phyloP scores from a whole-genome alignment of 176 grass and related monocot species.

The Musa beccarii region DNA sequence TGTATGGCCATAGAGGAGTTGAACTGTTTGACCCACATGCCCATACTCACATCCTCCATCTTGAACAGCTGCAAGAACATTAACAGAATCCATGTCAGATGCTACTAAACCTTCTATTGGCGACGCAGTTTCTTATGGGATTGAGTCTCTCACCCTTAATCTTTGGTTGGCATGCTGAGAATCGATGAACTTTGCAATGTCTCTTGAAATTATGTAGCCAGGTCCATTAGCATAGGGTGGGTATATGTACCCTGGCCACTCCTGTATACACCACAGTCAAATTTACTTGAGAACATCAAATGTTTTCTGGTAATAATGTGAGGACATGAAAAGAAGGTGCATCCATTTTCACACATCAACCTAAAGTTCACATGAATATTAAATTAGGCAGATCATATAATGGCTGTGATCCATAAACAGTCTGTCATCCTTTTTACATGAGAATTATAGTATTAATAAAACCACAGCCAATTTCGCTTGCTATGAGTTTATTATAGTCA shows the following conservation, averaged over 20 bases:
- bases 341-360: too few species aligned
- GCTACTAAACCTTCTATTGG: background rate
- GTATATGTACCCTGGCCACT: conserved; percentile 94
- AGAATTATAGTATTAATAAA: too few species aligned
- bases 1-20: conserved; percentile 51
- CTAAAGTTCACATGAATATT: too few species aligned
- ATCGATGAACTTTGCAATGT: conserved; percentile 68
- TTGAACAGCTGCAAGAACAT: conserved; percentile 72
- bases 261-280: conserved; percentile 34
- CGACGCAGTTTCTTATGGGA: background rate
- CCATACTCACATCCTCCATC: conserved; percentile 98
- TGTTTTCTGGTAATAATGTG: background rate
- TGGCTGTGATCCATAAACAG: too few species aligned
- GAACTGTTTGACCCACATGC: conserved; percentile 84
- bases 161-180: conserved; percentile 73
- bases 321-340: background rate
- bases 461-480: too few species aligned
- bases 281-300: background rate
- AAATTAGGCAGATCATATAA: too few species aligned
- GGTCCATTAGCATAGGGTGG: conserved; percentile 92
- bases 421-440: too few species aligned
- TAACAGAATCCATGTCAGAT: conserved; percentile 15
- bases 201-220: conserved; percentile 79
- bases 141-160: conserved; percentile 42
- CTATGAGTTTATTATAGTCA: too few species aligned